Conservation (phyloP, 768 basidiomycete species). For the Mycena haematopus region DNA sequence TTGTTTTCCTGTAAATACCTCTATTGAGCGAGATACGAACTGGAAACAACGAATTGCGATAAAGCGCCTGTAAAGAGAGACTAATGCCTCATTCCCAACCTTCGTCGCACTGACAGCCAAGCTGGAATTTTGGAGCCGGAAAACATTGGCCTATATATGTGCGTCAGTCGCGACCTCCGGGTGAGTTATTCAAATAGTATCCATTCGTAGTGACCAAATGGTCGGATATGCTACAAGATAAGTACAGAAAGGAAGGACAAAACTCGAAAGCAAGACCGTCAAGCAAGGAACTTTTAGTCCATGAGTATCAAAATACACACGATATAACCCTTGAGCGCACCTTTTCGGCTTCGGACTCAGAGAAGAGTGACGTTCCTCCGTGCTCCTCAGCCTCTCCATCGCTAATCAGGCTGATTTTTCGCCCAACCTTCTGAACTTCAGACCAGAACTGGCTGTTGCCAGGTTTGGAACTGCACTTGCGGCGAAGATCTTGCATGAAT, state of each 20-base stretch:
- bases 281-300: neutral
- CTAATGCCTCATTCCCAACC: too few species aligned
- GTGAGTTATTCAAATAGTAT: neutral
- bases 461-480: constrained; percentile 56
- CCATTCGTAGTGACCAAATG: constrained; percentile 18
- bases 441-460: constrained; percentile 78
- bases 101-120: too few species aligned
- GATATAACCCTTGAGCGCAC: constrained; percentile 43
- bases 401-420: constrained; percentile 65
- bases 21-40: too few species aligned
- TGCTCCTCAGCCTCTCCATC: constrained; percentile 63
- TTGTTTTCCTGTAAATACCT: too few species aligned
- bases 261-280: neutral
- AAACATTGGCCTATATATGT: too few species aligned
- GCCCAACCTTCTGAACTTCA: constrained; percentile 56
- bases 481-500: constrained; percentile 65
- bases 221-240: constrained; percentile 15
- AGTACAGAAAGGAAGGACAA: constrained; percentile 5
- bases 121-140: too few species aligned
- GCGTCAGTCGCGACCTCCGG: too few species aligned
- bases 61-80: too few species aligned
- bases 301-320: neutral
- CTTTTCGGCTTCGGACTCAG: constrained; percentile 59
- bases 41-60: too few species aligned
- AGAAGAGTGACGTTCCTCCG: constrained; percentile 62